These are phyloP conservation scores for Pseudogymnoascus sp. DNA, from an alignment of 2,329 filamentous ascomycete genomes.

Conservation along the genomic window DNA sequence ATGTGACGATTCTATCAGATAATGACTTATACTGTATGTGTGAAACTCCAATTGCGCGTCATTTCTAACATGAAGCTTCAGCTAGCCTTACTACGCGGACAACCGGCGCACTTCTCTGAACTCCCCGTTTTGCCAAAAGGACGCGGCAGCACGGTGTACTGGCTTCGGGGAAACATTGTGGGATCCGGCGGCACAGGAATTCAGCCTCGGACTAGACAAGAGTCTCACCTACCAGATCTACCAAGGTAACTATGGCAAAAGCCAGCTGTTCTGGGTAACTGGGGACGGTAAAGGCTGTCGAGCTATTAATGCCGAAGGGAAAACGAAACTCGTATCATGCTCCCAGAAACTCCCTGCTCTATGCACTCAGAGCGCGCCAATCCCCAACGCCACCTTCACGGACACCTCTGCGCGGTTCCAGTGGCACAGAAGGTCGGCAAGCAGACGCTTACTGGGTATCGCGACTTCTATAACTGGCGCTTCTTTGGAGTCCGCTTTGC, in stretches of 20 bases:
- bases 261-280: conserved; percentile 20
- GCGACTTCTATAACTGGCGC: conserved; percentile 43
- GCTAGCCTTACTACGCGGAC: not conserved
- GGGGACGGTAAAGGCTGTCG: conserved; percentile 7
- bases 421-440: conserved; percentile 32
- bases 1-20: conserved; percentile 12
- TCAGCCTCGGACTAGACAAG: conserved; percentile 11
- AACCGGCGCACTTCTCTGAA: not conserved
- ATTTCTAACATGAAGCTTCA: not conserved
- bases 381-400: conserved; percentile 24
- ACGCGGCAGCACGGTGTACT: not conserved
- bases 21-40: conserved; percentile 12
- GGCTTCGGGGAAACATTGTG: not conserved
- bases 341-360: conserved; percentile 35
- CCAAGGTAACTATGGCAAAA: conserved; percentile 14
- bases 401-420: conserved; percentile 30
- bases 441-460: conserved; percentile 40
- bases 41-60: not conserved
- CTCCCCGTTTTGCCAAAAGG: not conserved
- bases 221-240: conserved; percentile 16
- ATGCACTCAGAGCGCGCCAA: conserved; percentile 38
- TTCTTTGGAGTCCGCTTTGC: conserved; percentile 22
- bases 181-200: conserved; percentile 4
- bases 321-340: conserved; percentile 25
- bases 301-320: conserved; percentile 18